phyloP scores from a whole-genome alignment of 2,329 filamentous ascomycete species.

The Chaetomium olivaceum region DNA sequence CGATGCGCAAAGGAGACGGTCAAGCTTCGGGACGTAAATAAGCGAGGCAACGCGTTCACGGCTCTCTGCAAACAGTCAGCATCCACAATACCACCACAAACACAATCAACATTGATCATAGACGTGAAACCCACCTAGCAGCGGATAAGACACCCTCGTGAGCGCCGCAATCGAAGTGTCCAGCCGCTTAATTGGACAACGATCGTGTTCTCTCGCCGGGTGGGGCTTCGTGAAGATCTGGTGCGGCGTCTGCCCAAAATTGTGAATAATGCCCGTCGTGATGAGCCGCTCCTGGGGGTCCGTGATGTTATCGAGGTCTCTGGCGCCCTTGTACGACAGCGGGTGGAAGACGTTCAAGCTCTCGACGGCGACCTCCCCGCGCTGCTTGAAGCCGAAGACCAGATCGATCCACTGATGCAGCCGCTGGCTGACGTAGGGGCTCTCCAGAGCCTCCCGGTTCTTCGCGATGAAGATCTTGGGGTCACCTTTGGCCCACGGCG shows the following conservation, averaged over 20 bases:
- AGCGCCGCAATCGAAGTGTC: conserved; percentile 77
- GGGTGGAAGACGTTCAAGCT: conserved; percentile 95
- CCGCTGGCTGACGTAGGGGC: conserved; percentile 84
- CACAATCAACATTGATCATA: neutral
- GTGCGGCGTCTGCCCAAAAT: conserved; percentile 95
- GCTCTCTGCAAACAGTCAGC: conserved; percentile 48
- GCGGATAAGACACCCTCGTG: conserved; percentile 73
- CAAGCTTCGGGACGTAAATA: conserved; percentile 74
- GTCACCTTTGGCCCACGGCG: conserved; percentile 95
- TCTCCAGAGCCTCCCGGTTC: conserved; percentile 93
- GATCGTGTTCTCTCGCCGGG: conserved; percentile 68
- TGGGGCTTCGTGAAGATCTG: conserved; percentile 88
- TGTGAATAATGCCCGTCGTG: conserved; percentile 95
- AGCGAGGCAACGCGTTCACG: conserved; percentile 80
- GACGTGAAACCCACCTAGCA: conserved; percentile 56
- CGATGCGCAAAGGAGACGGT: conserved; percentile 79
- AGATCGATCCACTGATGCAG: conserved; percentile 95
- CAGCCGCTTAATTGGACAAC: conserved; percentile 66
- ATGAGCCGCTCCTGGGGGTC: conserved; percentile 85
- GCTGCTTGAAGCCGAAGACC: conserved; percentile 91
- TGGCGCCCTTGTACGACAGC: conserved; percentile 90
- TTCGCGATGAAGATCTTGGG: conserved; percentile 94
- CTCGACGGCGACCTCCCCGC: conserved; percentile 87
- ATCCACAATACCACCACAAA: neutral
- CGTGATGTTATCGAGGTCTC: conserved; percentile 85